Base-by-base conservation (phyloP, 2,329 filamentous ascomycete genomes). In the Hymenoscyphus albidus region DNA sequence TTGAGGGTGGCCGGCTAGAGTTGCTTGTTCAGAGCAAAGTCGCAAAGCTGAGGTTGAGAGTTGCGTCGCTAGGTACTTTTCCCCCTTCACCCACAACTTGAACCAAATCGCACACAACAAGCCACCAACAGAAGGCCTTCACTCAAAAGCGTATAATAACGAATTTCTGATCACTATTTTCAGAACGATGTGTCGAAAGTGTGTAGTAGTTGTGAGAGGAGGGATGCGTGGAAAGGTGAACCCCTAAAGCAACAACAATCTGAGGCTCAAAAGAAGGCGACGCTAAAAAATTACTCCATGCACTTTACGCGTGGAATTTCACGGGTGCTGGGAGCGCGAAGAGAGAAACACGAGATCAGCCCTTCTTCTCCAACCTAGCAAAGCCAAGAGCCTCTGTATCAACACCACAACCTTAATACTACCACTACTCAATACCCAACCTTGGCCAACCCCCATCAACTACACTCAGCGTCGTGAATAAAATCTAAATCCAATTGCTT, bases 331-430 rank as follows among this genome's bases (percentile, higher is more conserved):
- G 27, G 27, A 27, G 38, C 55, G 39, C 61, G 61, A 31, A n/a
- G 18, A 35, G 14, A 61, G 22, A 51, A 62, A 62, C 65, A 62
- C 65, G 63, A 67, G 65, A 60, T 66, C 66, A 68, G 60, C 64
- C 61, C 63, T 16, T 31, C n/a, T 38, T 55, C 61, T 59, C 39
- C 18, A n/a, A n/a, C 59, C 44, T 39, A 58, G 38, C 32, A 58
- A 58, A 32, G 16, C 10, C 56, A 14, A 38, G n/a, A 32, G 38
- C n/a, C 48, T 10, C 5, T 58, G 16, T 35, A 22, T 58, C 40
- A 35, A 48, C 51, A 38, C 18, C n/a, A 35, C 31, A 38, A 27
- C 51, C 22, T 39, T 42, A 63, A 10, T 22, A 27, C 48, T 22
- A 13, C 18, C 18, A 22, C 18, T 13, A 54, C 48, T 2, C 9